Conservation (phyloP, 2,329 filamentous ascomycete genomes). For the Verticillium nubilum region DNA sequence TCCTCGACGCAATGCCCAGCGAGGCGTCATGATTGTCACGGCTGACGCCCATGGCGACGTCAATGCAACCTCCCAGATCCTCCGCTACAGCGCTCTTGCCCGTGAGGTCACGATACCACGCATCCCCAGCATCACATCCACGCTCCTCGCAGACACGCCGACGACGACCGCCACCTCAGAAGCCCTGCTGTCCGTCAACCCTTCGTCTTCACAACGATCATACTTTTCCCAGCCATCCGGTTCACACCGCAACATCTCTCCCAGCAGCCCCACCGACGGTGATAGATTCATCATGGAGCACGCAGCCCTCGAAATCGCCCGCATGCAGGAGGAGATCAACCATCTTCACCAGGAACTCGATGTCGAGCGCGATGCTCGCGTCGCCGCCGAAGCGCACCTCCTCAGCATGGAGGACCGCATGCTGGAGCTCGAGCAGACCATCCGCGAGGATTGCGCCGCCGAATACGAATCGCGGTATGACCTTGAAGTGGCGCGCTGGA, state of each 20-base stretch:
- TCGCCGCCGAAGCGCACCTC: constrained; percentile 69
- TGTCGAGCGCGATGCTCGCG: constrained; percentile 64
- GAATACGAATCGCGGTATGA: constrained; percentile 80
- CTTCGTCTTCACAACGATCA: constrained; percentile 4
- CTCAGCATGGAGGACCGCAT: constrained; percentile 62
- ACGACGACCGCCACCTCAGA: constrained; percentile 15
- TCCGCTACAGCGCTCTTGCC: constrained; percentile 89
- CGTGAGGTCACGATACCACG: constrained; percentile 89
- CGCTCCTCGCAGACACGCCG: constrained; percentile 45
- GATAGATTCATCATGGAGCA: constrained; percentile 73
- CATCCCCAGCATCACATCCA: constrained; percentile 74
- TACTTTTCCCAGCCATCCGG: constrained; percentile 10
- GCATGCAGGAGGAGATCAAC: constrained; percentile 74
- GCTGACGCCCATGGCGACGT: constrained; percentile 91
- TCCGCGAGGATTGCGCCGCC: constrained; percentile 81
- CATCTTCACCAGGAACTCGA: constrained; percentile 64
- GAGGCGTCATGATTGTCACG: constrained; percentile 92
- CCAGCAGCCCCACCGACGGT: constrained; percentile 32
- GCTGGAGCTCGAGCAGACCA: constrained; percentile 68
- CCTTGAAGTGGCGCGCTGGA: constrained; percentile 75
- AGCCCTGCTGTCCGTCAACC: constrained; percentile 12
- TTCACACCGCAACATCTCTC: constrained; percentile 33
- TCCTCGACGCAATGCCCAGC: constrained; percentile 65
- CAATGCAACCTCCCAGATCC: constrained; percentile 93
- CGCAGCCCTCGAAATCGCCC: constrained; percentile 73